Evolutionary conservation across 148 eudicot species (phyloP).

Genomic region (Chenopodium berlandieri): DNA sequence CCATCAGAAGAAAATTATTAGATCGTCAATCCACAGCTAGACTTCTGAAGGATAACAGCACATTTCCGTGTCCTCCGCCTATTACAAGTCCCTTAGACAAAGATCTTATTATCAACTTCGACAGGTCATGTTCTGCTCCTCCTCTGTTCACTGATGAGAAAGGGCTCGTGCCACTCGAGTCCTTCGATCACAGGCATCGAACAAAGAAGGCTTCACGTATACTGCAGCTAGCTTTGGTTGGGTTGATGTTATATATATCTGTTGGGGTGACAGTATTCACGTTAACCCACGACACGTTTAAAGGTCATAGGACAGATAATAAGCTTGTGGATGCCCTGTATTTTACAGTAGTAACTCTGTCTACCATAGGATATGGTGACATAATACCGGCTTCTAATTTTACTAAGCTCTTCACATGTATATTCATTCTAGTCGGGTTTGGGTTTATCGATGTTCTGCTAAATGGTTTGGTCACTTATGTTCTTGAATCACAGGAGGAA

Average conservation of each 20-base stretch:
- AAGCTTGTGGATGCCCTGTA: constrained; percentile 50
- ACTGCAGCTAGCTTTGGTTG: constrained; percentile 40
- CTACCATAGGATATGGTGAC: constrained; percentile 65
- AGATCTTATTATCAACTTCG: constrained; percentile 25
- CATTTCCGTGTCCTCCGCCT: neutral
- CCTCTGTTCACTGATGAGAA: constrained; percentile 27
- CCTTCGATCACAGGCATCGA: constrained; percentile 15
- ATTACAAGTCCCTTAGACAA: constrained; percentile 16
- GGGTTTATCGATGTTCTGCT: constrained; percentile 54
- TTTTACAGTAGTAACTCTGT: constrained; percentile 53
- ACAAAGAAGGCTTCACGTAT: constrained; percentile 30
- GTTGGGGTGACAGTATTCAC: constrained; percentile 34
- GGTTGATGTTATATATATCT: constrained; percentile 33
- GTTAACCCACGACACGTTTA: constrained; percentile 25
- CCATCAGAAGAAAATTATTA: neutral
- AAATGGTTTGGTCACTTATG: constrained; percentile 42
- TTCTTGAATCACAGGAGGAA: constrained; percentile 53
- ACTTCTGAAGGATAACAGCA: constrained; percentile 10
- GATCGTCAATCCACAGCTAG: constrained; percentile 10
- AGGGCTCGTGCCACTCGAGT: constrained; percentile 7
- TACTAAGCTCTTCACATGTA: constrained; percentile 52
- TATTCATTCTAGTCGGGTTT: constrained; percentile 53
- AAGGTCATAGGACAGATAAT: constrained; percentile 31
- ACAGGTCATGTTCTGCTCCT: constrained; percentile 47
- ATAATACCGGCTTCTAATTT: constrained; percentile 49